phyloP scores from a whole-genome alignment of 129 eudicot genomes.

The Ambrosia trifida region DNA sequence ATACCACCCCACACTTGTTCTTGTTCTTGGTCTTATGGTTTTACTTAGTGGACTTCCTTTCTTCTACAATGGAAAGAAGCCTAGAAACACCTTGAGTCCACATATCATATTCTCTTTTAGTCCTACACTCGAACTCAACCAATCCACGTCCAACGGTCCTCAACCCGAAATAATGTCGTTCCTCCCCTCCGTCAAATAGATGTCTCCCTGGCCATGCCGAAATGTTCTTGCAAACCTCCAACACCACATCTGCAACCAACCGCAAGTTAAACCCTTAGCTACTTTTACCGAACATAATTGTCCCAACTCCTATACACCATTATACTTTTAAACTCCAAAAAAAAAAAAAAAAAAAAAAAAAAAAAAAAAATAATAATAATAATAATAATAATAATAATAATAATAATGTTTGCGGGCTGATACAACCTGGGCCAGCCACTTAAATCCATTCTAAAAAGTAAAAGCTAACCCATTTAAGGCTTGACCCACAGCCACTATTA shows the following conservation, averaged over 20 bases:
- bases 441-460: no score
- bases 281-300: background rate
- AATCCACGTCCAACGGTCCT: constrained; percentile 73
- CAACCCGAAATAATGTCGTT: constrained; percentile 82
- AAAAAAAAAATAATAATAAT: no score
- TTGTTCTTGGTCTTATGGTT: background rate
- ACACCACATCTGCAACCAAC: constrained; percentile 66
- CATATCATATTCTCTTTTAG: constrained; percentile 74
- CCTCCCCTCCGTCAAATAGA: constrained; percentile 74
- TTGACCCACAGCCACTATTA: background rate
- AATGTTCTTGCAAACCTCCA: constrained; percentile 84
- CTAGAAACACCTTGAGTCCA: constrained; percentile 95
- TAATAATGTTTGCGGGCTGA: background rate
- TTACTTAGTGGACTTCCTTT: constrained; percentile 44
- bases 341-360: no score
- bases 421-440: no score
- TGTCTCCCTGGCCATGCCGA: constrained; percentile 97
- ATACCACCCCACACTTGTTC: constrained; percentile 33
- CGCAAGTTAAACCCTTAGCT: background rate
- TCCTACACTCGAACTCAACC: constrained; percentile 88
- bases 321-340: no score
- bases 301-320: no score
- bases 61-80: constrained; percentile 70
- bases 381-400: no score
- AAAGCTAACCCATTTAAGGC: background rate